Evolutionary conservation across 345 rosid species (phyloP).

Genomic region (Boechera retrofracta): DNA sequence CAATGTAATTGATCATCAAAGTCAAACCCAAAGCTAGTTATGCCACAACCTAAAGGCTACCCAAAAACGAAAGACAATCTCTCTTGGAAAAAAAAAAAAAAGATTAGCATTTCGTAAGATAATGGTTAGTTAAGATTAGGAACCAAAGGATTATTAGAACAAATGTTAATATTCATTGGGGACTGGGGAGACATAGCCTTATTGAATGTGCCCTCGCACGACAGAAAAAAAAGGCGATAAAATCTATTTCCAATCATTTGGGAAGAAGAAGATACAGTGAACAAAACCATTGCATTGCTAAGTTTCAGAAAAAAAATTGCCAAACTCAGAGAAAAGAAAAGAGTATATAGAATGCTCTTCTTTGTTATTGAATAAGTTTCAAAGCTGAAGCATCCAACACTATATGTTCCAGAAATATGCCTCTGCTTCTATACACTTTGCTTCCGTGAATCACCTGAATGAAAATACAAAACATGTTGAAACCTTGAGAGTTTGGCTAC

Average conservation of each 20-base stretch:
- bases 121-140: background rate
- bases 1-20: background rate
- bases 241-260: background rate
- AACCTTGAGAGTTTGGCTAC: background rate
- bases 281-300: background rate
- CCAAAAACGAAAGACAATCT: background rate
- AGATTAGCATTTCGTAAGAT: background rate
- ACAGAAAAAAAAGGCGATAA: background rate
- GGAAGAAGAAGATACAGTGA: background rate
- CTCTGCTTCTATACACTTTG: constrained; percentile 23
- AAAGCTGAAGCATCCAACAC: background rate
- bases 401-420: background rate
- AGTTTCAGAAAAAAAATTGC: background rate
- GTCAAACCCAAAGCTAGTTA: background rate
- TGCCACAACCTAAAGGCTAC: background rate
- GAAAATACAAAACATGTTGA: constrained; percentile 10
- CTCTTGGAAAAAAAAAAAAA: background rate
- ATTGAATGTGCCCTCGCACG: background rate
- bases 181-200: background rate
- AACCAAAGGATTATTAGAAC: background rate
- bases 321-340: background rate
- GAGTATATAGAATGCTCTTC: constrained; percentile 30
- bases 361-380: background rate
- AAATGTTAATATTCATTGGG: background rate
- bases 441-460: constrained; percentile 28